Evolutionary conservation across 2,329 filamentous ascomycete species (phyloP), one percentile per base, ranked within the genome.

Genomic region (Penicillium janthinellum): DNA sequence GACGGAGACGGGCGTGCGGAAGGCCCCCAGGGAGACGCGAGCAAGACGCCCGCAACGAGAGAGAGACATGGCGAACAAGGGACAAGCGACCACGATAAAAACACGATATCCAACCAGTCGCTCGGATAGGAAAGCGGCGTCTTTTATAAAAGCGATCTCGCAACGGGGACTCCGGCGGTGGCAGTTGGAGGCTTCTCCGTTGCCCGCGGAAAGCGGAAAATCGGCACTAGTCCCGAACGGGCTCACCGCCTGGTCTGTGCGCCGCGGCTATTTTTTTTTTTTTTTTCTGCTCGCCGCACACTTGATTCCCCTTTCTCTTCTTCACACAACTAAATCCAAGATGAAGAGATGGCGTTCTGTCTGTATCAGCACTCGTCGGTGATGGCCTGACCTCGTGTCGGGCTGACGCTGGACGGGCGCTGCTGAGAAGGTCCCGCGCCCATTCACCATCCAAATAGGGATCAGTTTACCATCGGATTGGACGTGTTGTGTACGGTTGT

Each of bases 301-400:
- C 37, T 20, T 17, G 10, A 15, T 52, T 47, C 4, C 59, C 54
- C 12, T 12, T 62, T 52, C 54, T 62, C 69, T 66, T 73, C 70
- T 66, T 75, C 72, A 75, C 73, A 75, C 73, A 75, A 75, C 73
- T 75, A 75, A 75, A 74, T 74, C 73, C 73, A 75, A 75, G 67
- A 75, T 75, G 73, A 75, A 73, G 73, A 75, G 70, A 70, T 63
- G 72, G 70, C 70, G 69, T 67, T 61, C 65, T 57, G 64, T 61
- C 72, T 73, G 67, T 64, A 49, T 70, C 72, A 74, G 73, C 68
- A 73, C 73, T 75, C 73, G 73, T 72, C 69, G 71, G 67, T 60
- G 58, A 59, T 49, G 62, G 65, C 64, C 58, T 55, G 64, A 56
- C 58, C 58, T 66, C 58, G 59, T 59, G 52, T 49, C 39, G 58